A percentile compares a stretch with the other conserved stretches of the same genome.
These are phyloP conservation scores for Thermothelomyces thermophilus DNA, from an alignment of 2,329 filamentous ascomycete genomes.

Conservation along the genomic window DNA sequence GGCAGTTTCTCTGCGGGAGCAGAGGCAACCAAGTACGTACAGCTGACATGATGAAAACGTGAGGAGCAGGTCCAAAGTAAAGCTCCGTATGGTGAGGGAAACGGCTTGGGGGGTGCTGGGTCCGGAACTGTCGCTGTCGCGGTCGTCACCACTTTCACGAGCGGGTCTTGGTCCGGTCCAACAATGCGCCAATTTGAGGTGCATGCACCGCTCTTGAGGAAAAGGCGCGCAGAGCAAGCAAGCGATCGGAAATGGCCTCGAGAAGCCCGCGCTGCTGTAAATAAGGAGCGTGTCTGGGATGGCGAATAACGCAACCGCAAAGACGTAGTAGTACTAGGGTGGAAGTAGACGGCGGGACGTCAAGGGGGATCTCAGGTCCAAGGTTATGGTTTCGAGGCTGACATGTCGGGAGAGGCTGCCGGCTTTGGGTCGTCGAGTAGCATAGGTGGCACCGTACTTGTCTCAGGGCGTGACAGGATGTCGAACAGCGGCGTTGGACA, in stretches of 20 bases:
- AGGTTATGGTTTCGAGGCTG: conserved; percentile 15
- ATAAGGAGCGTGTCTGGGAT: background rate
- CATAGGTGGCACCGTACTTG: conserved; percentile 15
- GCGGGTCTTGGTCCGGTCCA: conserved; percentile 5
- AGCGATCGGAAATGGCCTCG: background rate
- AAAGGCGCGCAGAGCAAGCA: background rate
- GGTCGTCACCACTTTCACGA: conserved; percentile 1
- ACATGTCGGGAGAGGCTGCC: conserved; percentile 18
- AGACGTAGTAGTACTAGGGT: background rate
- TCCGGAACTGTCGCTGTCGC: background rate
- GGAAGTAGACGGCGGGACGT: background rate
- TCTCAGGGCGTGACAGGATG: background rate
- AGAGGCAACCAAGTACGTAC: conserved; percentile 25
- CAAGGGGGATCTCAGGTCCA: background rate
- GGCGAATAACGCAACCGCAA: background rate
- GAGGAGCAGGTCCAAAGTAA: conserved; percentile 1
- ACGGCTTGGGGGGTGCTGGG: background rate
- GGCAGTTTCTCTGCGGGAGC: background rate
- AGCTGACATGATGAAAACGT: conserved; percentile 31
- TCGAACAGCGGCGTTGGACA: conserved; percentile 1
- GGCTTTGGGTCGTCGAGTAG: conserved; percentile 12
- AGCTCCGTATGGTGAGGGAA: background rate
- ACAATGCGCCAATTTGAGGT: background rate
- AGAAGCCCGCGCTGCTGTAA: background rate
- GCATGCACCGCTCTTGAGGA: background rate